Base-by-base conservation (phyloP, 2,329 filamentous ascomycete species). In the Chaetomiaceae sp. region DNA sequence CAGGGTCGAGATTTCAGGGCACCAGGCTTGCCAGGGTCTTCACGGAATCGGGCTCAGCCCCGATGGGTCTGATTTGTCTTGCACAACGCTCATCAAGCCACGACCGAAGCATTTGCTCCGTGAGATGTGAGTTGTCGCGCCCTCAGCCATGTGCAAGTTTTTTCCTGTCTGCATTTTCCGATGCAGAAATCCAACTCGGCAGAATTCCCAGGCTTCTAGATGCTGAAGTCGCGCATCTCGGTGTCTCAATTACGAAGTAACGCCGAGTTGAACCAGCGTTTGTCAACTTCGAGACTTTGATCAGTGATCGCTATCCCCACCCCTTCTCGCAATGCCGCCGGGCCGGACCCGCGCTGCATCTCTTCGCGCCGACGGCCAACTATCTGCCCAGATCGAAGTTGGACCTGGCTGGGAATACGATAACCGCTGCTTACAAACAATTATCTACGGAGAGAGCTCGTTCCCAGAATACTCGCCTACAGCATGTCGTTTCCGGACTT, bases 21-120 rank as follows among this genome's bases (percentile, higher is more conserved):
- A 6, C 27, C 27, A 6, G 25, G 5, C 25, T 27, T 27, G n/a
- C 20, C 15, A 17, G 4, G 11, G 31, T 33, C 20, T 14, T 38
- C 14, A n/a, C 44, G 52, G 52, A 46, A 48, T 54, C 52, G 52
- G 52, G 14, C 36, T 50, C 47, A 42, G 36, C 52, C 36, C 42
- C 52, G 46, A 29, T 40, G 17, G n/a, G 17, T 12, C 22, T 53
- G 7, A 20, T 36, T 40, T 22, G 34, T 31, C 31, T 39, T 7
- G 20, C 23, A 31, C 4, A 8, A 22, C 19, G 29, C n/a, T 19
- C 23, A 23, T n/a, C n/a, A n/a, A 29, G 33, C 23, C 20, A 40
- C 27, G n/a, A 33, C 31, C 31, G 39, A 51, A 29, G 14, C 11
- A 9, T 6, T 49, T 14, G 8, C 17, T 42, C 34, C 29, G 45